Evolutionary conservation across 1,139 yeast genomes (phyloP).

Genomic region (Pichia sp.): DNA sequence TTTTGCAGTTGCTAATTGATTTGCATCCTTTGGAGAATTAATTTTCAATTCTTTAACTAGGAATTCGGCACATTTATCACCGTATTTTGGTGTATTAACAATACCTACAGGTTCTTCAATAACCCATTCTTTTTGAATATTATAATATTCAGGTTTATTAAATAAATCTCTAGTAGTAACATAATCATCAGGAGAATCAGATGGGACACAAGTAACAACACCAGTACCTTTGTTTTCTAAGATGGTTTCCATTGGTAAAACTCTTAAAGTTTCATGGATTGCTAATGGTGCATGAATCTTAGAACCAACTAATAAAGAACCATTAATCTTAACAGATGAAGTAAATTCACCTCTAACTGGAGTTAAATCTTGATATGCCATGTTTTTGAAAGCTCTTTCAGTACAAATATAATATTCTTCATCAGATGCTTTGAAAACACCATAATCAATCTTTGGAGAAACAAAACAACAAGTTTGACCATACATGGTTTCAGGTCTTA

Average conservation of each 20-base stretch:
- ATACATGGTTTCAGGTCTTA: conserved; percentile 98
- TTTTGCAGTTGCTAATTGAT: conserved; percentile 85
- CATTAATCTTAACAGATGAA: conserved; percentile 55
- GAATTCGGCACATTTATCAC: conserved; percentile 81
- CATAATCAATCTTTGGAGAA: conserved; percentile 89
- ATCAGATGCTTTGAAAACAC: conserved; percentile 84
- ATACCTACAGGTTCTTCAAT: conserved; percentile 65
- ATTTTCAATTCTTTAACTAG: conserved; percentile 85
- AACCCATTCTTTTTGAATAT: conserved; percentile 85
- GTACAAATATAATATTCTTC: conserved; percentile 77
- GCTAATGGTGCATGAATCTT: conserved; percentile 84
- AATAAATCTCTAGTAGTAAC: conserved; percentile 78
- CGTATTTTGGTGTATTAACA: conserved; percentile 77
- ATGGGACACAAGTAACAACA: conserved; percentile 97
- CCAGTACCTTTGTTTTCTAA: conserved; percentile 96
- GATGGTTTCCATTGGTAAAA: conserved; percentile 97
- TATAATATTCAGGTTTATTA: conserved; percentile 88
- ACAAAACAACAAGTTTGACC: conserved; percentile 99
- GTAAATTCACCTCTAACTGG: conserved; percentile 79
- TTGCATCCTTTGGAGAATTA: conserved; percentile 88
- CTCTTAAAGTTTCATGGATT: conserved; percentile 61
- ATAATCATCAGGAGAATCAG: conserved; percentile 96
- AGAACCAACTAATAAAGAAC: conserved; percentile 77
- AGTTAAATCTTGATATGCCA: conserved; percentile 91
- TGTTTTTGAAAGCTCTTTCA: conserved; percentile 95